Evolutionary conservation across 2,329 filamentous ascomycete genomes (phyloP), one percentile per base, ranked within the genome.

Genomic region (Leptographium flavum): DNA sequence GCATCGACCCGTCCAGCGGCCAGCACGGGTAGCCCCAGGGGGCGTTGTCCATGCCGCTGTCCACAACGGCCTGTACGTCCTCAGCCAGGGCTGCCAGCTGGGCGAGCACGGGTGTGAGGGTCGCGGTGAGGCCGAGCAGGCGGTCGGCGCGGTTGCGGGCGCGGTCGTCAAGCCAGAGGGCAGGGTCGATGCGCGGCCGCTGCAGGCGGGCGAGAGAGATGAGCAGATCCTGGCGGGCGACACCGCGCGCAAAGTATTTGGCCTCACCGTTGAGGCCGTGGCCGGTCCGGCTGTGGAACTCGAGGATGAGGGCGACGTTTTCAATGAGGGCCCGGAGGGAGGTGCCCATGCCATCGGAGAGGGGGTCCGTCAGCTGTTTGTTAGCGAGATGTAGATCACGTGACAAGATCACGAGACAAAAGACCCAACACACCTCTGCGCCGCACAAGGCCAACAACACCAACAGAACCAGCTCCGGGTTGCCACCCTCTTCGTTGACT

Each of bases 151-250:
- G 49, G n/a, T 33, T 42, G 41, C 36, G 39, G 22, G 43, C 28
- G 21, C 49, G 47, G 5, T 47, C 43, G 45, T 51, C 49, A 17
- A 51, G 49, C 49, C 49, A 51, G 5, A 40, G 44, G 2, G 43
- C 25, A 25, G 49, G 49, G 19, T 43, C 35, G 28, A 51, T 49
- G 40, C 43, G 43, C 30, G 49, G 47, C 15, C 47, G 47, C 44
- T 46, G 45, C 49, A 51, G 41, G 23, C 45, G 43, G 14, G 49
- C 45, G 28, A 51, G 41, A 3, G 47, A 33, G 30, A 46, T 44
- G 23, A 51, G 43, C 35, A 51, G 41, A 39, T 51, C 49, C 39
- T 51, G 49, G 25, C 49, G 49, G 15, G 49, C 49, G 2, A 51
- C 43, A 5, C 47, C 49, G 28, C 47, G 49, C 40, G 47, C 47